Conservation (phyloP, 139 green algal genomes). For the Nannochloris sp. region DNA sequence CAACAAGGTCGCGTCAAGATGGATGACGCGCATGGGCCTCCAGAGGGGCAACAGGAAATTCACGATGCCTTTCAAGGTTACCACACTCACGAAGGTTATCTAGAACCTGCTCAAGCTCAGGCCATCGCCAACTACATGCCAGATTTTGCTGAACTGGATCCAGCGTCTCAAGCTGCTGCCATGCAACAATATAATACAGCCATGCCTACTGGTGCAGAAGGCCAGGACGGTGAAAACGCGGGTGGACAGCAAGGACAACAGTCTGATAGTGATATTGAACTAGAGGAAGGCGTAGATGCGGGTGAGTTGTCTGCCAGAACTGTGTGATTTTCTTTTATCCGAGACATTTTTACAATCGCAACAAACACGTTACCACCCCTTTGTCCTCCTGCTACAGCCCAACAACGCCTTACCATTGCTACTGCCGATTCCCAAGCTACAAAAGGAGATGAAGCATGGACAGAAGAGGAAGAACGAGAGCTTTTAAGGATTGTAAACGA, state of each 20-base stretch:
- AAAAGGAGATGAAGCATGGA: constrained; percentile 20
- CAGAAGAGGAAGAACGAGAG: constrained; percentile 15
- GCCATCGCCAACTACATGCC: neutral
- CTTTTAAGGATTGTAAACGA: constrained; percentile 11
- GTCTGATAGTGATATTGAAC: no score
- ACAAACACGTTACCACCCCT: neutral
- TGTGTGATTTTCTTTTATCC: no score
- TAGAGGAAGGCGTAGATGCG: no score
- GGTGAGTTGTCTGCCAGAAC: no score
- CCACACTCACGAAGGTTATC: neutral
- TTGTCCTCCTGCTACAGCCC: neutral
- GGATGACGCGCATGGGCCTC: neutral
- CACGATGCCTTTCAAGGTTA: neutral
- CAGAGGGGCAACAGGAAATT: no score
- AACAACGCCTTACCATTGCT: neutral
- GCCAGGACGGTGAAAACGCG: no score
- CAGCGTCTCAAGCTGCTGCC: neutral
- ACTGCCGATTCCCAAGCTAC: neutral
- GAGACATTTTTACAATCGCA: no score
- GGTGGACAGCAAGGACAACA: no score
- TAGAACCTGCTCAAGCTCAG: neutral
- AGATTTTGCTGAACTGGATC: neutral
- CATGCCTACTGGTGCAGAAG: neutral
- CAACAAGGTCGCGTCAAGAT: no score
- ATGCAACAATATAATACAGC: neutral